These are phyloP conservation scores for Hanseniaspora occidentalis DNA, from an alignment of 805 yeast species.

Conservation along the genomic window DNA sequence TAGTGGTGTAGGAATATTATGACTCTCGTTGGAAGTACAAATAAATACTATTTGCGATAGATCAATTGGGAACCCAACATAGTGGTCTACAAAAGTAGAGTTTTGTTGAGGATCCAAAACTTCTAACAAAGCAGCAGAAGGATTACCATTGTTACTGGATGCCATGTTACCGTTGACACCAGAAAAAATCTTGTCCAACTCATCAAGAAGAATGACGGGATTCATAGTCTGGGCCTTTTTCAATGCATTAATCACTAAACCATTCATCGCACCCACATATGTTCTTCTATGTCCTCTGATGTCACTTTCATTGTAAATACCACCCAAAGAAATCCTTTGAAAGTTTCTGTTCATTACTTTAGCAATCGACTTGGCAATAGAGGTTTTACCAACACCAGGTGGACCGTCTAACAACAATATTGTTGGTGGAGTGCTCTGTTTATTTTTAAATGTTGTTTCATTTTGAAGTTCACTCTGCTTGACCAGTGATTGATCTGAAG, in stretches of 20 bases:
- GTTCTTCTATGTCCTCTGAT: constrained; percentile 86
- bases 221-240: constrained; percentile 67
- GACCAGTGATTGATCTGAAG: constrained; percentile 28
- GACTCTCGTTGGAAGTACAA: constrained; percentile 75
- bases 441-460: constrained; percentile 1
- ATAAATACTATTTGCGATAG: constrained; percentile 69
- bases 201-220: constrained; percentile 75
- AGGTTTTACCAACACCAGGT: constrained; percentile 90
- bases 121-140: constrained; percentile 79
- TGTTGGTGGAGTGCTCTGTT: constrained; percentile 39
- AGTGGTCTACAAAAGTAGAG: constrained; percentile 63
- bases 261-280: constrained; percentile 89
- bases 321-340: constrained; percentile 76
- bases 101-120: constrained; percentile 89
- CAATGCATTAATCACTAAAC: constrained; percentile 62
- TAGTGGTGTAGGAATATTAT: constrained; percentile 61
- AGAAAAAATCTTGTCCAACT: constrained; percentile 67
- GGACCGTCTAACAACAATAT: constrained; percentile 78
- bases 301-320: constrained; percentile 80
- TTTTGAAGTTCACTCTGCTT: too few species aligned
- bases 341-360: constrained; percentile 58
- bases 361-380: constrained; percentile 75
- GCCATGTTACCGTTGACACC: constrained; percentile 22
- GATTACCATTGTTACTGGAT: constrained; percentile 56
- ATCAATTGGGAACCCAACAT: constrained; percentile 76